phyloP scores from a whole-genome alignment of 257 asterid species.

The Solanum corneliomulleri region DNA sequence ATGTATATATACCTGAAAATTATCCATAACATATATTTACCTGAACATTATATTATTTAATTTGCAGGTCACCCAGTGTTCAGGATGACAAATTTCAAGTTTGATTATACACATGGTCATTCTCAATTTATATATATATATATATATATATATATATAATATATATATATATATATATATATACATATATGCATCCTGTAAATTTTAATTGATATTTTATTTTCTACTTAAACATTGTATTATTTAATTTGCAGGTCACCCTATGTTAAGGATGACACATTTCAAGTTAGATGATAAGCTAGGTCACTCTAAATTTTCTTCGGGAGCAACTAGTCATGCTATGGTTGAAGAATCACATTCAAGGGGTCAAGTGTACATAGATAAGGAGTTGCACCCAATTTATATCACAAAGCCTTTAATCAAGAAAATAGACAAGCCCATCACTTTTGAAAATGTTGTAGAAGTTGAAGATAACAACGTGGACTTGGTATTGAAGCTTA shows the following conservation, averaged over 20 bases:
- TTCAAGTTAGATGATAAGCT: neutral
- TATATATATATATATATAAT: too few relatives aligned
- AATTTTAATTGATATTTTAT: neutral
- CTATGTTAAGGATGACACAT: neutral
- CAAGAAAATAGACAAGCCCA: neutral
- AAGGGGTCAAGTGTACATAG: neutral
- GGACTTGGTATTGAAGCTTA: neutral
- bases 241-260: neutral
- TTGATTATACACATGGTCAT: too few relatives aligned
- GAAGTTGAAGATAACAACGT: too few relatives aligned
- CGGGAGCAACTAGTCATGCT: neutral
- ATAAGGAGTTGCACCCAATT: neutral
- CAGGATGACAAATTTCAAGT: too few relatives aligned
- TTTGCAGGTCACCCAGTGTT: too few relatives aligned
- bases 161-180: too few relatives aligned
- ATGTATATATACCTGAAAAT: too few relatives aligned
- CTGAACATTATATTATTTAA: too few relatives aligned
- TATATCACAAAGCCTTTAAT: neutral
- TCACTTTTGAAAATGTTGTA: too few relatives aligned
- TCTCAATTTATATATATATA: too few relatives aligned
- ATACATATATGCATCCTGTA: neutral
- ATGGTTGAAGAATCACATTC: neutral
- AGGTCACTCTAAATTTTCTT: neutral
- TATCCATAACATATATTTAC: too few relatives aligned
- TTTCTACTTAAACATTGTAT: neutral